A percentile compares a stretch with the other conserved stretches of the same genome.
Conservation (phyloP, 2,329 filamentous ascomycete species). For the Rutstroemia sp. region DNA sequence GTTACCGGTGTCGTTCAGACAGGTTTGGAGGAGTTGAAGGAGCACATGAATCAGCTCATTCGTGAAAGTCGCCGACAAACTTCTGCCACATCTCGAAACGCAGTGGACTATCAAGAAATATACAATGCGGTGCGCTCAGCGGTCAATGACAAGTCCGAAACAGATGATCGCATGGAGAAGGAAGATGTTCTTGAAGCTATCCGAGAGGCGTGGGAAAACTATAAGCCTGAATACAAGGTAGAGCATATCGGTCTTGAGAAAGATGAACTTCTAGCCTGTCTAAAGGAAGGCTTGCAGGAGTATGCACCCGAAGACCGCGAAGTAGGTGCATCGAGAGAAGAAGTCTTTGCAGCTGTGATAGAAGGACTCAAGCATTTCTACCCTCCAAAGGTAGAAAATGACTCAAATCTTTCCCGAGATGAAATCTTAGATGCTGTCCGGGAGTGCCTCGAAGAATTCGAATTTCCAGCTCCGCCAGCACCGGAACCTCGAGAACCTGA, state of each 20-base stretch:
- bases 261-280: conserved; percentile 80
- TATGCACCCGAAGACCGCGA: conserved; percentile 45
- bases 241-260: conserved; percentile 86
- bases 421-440: conserved; percentile 79
- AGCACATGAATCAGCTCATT: conserved; percentile 75
- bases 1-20: conserved; percentile 72
- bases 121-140: conserved; percentile 79
- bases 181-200: conserved; percentile 85
- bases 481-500: conserved; percentile 46
- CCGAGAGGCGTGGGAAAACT: conserved; percentile 85
- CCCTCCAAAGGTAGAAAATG: conserved; percentile 63
- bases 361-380: conserved; percentile 76
- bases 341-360: conserved; percentile 79
- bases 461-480: conserved; percentile 59
- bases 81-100: conserved; percentile 54
- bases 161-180: conserved; percentile 51
- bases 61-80: conserved; percentile 67
- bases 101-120: conserved; percentile 74
- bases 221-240: conserved; percentile 87
- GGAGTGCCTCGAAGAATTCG: conserved; percentile 80
- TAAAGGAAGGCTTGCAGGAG: conserved; percentile 77
- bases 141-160: conserved; percentile 46
- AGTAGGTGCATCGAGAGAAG: conserved; percentile 65
- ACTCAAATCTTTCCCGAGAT: conserved; percentile 62
- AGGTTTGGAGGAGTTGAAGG: conserved; percentile 72